Evolutionary conservation across 352 stramenopile genomes (phyloP).

Genomic region (Blastocystis hominis): DNA sequence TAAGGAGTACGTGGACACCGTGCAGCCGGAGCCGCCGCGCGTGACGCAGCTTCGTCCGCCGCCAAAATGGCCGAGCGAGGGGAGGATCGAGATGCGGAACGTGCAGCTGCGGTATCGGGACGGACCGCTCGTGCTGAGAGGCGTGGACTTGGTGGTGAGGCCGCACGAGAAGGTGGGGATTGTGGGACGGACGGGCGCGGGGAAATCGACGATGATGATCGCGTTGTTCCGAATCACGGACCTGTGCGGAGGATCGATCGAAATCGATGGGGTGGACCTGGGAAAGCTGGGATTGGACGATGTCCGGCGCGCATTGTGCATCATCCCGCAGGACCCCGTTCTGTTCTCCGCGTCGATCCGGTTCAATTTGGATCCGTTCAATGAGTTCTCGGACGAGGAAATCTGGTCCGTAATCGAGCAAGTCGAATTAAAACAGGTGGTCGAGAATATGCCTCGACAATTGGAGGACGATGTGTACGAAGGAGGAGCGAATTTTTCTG

Average conservation of each 20-base stretch:
- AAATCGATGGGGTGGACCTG: constrained; percentile 79
- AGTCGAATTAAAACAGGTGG: constrained; percentile 27
- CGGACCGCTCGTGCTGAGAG: constrained; percentile 61
- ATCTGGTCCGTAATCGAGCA: constrained; percentile 60
- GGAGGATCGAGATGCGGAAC: constrained; percentile 58
- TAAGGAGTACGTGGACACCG: constrained; percentile 54
- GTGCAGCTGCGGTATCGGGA: constrained; percentile 69
- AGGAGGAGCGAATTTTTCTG: constrained; percentile 71
- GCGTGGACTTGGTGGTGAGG: constrained; percentile 68
- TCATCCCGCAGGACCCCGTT: constrained; percentile 84
- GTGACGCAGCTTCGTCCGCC: not conserved
- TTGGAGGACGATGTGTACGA: not conserved
- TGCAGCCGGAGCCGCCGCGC: not conserved
- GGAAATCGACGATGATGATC: constrained; percentile 75
- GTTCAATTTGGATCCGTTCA: constrained; percentile 75
- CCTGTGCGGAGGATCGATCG: constrained; percentile 75
- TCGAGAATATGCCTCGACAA: not conserved
- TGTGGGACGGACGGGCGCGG: constrained; percentile 75
- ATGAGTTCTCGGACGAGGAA: constrained; percentile 60
- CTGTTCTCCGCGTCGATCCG: constrained; percentile 74
- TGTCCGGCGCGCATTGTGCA: constrained; percentile 74
- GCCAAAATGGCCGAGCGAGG: not conserved
- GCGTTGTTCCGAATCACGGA: constrained; percentile 85
- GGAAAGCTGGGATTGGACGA: constrained; percentile 69
- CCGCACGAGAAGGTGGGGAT: constrained; percentile 81